phyloP scores from a whole-genome alignment of 768 basidiomycete species.

The Suillus weaverae region DNA sequence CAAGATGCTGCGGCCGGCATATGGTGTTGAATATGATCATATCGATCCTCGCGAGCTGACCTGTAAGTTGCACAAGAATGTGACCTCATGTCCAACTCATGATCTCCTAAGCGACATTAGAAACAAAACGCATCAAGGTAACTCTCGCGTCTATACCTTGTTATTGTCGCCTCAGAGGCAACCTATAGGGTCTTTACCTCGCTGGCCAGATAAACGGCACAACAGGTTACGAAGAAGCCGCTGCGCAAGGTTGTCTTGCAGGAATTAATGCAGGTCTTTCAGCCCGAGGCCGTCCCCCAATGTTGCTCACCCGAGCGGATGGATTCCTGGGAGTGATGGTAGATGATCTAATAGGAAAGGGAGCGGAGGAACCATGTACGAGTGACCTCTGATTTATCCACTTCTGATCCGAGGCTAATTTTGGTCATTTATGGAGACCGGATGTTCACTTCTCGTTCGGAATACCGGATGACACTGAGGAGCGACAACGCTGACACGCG shows the following conservation, averaged over 20 bases:
- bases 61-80: constrained; percentile 44
- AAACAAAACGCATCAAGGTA: constrained; percentile 82
- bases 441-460: constrained; percentile 91
- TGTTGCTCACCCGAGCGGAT: constrained; percentile 79
- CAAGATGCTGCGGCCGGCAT: constrained; percentile 80
- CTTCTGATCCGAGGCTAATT: background rate
- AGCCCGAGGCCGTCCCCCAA: constrained; percentile 52
- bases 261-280: constrained; percentile 85
- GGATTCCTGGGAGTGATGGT: constrained; percentile 90
- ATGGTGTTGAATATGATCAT: constrained; percentile 93
- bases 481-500: constrained; percentile 89
- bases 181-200: constrained; percentile 70
- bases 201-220: constrained; percentile 93
- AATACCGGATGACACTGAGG: constrained; percentile 85
- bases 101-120: constrained; percentile 59
- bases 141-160: background rate
- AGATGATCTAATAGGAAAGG: constrained; percentile 86
- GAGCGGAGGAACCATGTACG: constrained; percentile 89
- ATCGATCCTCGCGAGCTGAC: constrained; percentile 81
- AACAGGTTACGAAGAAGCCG: constrained; percentile 94
- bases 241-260: constrained; percentile 85
- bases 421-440: constrained; percentile 54
- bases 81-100: constrained; percentile 3
- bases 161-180: background rate
- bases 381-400: constrained; percentile 11